Conservation (phyloP, 2,329 filamentous ascomycete genomes). For the Fusarium citri region DNA sequence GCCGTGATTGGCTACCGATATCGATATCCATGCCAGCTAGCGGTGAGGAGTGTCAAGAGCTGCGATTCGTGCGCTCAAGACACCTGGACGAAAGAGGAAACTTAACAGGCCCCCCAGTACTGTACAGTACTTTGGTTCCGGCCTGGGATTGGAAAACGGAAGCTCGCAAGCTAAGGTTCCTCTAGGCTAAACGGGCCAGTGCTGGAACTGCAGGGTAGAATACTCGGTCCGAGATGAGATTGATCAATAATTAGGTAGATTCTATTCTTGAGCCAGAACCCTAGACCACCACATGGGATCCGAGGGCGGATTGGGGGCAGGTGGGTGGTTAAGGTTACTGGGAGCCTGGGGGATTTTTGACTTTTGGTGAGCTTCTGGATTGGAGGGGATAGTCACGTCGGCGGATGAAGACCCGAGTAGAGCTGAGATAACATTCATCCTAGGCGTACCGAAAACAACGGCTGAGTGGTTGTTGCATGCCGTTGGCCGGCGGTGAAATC, state of each 20-base stretch:
- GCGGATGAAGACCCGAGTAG: constrained; percentile 3
- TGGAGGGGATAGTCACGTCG: constrained; percentile 12
- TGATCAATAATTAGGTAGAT: not conserved
- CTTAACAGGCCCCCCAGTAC: not conserved
- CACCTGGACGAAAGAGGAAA: constrained; percentile 33
- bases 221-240: constrained; percentile 22
- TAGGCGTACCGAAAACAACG: not conserved
- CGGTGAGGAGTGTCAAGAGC: constrained; percentile 21
- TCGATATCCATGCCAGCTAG: constrained; percentile 33
- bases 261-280: constrained; percentile 13
- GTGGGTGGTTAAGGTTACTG: not conserved
- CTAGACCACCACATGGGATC: constrained; percentile 7
- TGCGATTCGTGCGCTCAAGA: constrained; percentile 32
- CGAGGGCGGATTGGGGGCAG: not conserved
- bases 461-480: constrained; percentile 11
- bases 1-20: constrained; percentile 38
- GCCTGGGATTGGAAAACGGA: not conserved
- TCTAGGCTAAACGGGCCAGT: constrained; percentile 30
- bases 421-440: not conserved
- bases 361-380: constrained; percentile 17
- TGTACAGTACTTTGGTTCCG: not conserved
- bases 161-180: constrained; percentile 20
- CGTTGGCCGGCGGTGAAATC: constrained; percentile 32
- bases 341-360: not conserved
- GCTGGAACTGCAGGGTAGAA: constrained; percentile 14